Base-by-base conservation (phyloP, 2,329 filamentous ascomycete species). In the Ceratocystiopsis sp. region DNA sequence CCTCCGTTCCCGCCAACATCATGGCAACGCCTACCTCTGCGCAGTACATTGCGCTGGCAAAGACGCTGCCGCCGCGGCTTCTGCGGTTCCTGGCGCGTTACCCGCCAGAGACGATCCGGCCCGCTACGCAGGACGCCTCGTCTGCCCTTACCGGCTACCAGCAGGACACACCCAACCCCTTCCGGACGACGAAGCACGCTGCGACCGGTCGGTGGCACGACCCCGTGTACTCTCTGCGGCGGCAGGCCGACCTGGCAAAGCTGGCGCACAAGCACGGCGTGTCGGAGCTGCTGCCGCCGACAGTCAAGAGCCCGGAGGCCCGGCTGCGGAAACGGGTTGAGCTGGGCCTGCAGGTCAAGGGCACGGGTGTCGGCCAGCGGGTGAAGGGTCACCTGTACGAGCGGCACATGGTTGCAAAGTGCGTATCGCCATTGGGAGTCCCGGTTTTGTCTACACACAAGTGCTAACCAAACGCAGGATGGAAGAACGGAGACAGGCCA, bases 301-400 rank as follows among this genome's bases (percentile, higher is more conserved):
- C 80, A 12, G 67, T 67, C 46, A 94, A 94, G 72, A 77, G 78
- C 53, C 80, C 79, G 2, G 80, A 78, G 52, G 71, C 74, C 57
- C 77, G 70, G 59, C 71, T 86, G 55, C 70, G 75, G 54, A 73
- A 77, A 59, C 68, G 84, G 45, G 74, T 85, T 46, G 82, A 93
- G 66, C 71, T 80, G 50, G 89, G 87, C 41, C 59, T 94, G 60
- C 71, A 79, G 49, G 82, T 95, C 46, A 89, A 87, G 73, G 89
- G 89, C 54, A 96, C 89, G 1, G 89, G 91, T 69, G 78, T 85
- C 52, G 89, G 86, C 45, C 79, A 95, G 64, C 78, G 73, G 62
- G 89, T 95, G 60, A 98, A 96, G 80, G 91, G 91, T 61, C 89
- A 95, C 63, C 71, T 77, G 54, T 84, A 87, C 76, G 91, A 98